Percentiles rank a stretch among this genome's conserved stretches.
Evolutionary conservation across 441 rosid species (phyloP).

Genomic region (Adansonia rubrostipa): DNA sequence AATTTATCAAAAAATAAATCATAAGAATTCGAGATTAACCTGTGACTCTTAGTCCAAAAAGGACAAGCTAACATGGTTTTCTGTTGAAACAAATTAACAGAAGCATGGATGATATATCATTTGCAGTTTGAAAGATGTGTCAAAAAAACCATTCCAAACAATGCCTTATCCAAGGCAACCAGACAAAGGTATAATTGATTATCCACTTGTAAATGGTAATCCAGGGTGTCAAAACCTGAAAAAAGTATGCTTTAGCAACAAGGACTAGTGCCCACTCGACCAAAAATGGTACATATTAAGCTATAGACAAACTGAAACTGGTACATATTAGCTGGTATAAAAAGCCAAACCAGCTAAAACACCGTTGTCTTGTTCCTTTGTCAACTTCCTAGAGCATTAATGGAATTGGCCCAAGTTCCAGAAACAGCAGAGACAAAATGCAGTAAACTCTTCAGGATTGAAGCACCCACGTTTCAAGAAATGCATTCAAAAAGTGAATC

Average conservation of each 20-base stretch:
- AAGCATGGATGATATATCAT: background rate
- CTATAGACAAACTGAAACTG: too few species aligned
- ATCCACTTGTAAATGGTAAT: background rate
- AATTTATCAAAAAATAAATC: too few species aligned
- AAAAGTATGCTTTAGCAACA: background rate
- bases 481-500: background rate
- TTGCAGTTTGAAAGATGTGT: background rate
- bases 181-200: background rate
- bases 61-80: background rate
- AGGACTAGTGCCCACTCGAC: conserved; percentile 17
- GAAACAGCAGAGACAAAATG: background rate
- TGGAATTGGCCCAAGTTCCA: background rate
- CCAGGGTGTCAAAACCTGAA: conserved; percentile 20
- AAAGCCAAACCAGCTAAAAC: conserved; percentile 19
- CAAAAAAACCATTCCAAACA: background rate
- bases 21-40: too few species aligned
- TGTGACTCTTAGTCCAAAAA: background rate
- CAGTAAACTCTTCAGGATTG: background rate
- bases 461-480: background rate
- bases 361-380: conserved; percentile 24
- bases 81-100: background rate
- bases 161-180: background rate
- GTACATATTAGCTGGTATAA: background rate
- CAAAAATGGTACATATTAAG: background rate
- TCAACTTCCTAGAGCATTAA: conserved; percentile 22